These are phyloP conservation scores for Candida nitratophila DNA, from an alignment of 805 yeast genomes.

Conservation along the genomic window DNA sequence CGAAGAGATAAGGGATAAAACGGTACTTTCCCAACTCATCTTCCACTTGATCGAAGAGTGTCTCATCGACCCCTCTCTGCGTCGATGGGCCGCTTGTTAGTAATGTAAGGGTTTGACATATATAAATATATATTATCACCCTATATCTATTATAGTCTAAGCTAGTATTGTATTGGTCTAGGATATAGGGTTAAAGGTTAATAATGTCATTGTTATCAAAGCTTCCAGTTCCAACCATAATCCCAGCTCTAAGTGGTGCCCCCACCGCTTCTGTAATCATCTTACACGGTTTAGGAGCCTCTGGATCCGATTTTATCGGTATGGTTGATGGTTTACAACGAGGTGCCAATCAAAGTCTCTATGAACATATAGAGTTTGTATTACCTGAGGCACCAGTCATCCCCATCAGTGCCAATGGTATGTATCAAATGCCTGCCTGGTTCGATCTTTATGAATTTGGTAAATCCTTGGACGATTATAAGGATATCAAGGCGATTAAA, in stretches of 20 bases:
- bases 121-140: too few relatives aligned
- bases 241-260: slow-evolving; percentile 8
- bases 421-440: slow-evolving; percentile 75
- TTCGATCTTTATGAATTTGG: slow-evolving; percentile 65
- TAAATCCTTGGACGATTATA: slow-evolving; percentile 10
- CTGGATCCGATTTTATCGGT: slow-evolving; percentile 78
- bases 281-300: slow-evolving; percentile 83
- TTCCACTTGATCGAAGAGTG: too few relatives aligned
- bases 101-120: too few relatives aligned
- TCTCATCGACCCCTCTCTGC: too few relatives aligned
- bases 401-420: slow-evolving; percentile 65
- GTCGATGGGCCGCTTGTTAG: too few relatives aligned
- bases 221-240: not conserved
- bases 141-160: too few relatives aligned
- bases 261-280: slow-evolving; percentile 59
- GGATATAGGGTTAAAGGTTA: too few relatives aligned
- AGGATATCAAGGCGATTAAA: not conserved
- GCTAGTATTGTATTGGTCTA: too few relatives aligned
- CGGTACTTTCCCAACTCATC: too few relatives aligned
- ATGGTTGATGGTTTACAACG: slow-evolving; percentile 49
- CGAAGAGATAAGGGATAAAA: too few relatives aligned
- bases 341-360: not conserved
- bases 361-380: slow-evolving; percentile 53
- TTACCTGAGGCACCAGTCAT: slow-evolving; percentile 84
- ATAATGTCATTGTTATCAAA: not conserved